A percentile compares a stretch with the other conserved stretches of the same genome.
Evolutionary conservation across 805 yeast genomes (phyloP).

Genomic region (Candida qinlingensis): DNA sequence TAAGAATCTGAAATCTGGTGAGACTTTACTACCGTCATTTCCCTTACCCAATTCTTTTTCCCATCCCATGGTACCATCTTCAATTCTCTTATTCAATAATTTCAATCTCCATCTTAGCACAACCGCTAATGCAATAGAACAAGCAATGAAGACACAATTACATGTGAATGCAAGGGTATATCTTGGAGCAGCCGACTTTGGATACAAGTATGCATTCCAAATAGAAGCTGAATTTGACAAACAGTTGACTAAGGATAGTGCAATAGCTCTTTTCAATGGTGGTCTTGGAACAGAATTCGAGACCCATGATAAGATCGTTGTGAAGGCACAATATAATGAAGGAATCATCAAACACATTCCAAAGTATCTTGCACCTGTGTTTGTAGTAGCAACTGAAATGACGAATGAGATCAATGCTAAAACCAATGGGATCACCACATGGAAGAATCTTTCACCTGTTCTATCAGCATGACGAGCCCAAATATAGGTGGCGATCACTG

Average conservation of each 20-base stretch:
- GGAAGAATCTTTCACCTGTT: conserved; percentile 50
- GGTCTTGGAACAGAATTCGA: conserved; percentile 53
- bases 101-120: conserved; percentile 34
- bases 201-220: conserved; percentile 50
- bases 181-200: conserved; percentile 38
- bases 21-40: conserved; percentile 37
- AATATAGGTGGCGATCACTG: conserved; percentile 43
- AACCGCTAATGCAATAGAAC: conserved; percentile 36
- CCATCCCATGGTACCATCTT: conserved; percentile 44
- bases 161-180: conserved; percentile 43
- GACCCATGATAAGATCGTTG: conserved; percentile 49
- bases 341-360: conserved; percentile 59
- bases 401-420: conserved; percentile 41
- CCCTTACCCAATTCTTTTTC: conserved; percentile 38
- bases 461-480: conserved; percentile 54
- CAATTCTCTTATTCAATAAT: conserved; percentile 37
- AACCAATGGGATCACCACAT: conserved; percentile 38
- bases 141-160: conserved; percentile 41
- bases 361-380: conserved; percentile 53
- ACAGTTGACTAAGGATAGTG: conserved; percentile 52
- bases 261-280: conserved; percentile 53
- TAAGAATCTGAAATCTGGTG: conserved; percentile 25
- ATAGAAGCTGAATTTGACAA: conserved; percentile 51
- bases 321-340: conserved; percentile 48
- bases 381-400: conserved; percentile 43